Percentiles rank a stretch among this genome's conserved stretches.
These are phyloP conservation scores for Linnemannia zychae DNA, from an alignment of 192 early-diverging fungal genomes.

Conservation along the genomic window DNA sequence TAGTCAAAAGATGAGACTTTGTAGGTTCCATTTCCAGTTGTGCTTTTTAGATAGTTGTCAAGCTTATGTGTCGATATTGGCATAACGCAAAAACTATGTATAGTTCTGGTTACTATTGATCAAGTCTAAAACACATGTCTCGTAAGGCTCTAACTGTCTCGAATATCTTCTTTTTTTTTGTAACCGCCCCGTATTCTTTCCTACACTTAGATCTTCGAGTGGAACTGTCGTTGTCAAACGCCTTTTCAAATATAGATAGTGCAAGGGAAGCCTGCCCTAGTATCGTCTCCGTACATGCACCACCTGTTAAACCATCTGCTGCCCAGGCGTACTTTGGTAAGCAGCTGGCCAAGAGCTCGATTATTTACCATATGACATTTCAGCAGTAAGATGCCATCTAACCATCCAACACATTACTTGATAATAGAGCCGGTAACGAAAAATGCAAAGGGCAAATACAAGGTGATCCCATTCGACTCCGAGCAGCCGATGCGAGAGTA, in stretches of 20 bases:
- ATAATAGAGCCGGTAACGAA: slow-evolving; percentile 6
- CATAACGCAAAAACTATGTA: not conserved
- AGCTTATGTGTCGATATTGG: not conserved
- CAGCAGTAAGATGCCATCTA: not conserved
- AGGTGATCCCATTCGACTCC: slow-evolving; percentile 5
- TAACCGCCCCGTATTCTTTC: not conserved
- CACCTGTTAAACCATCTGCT: slow-evolving; percentile 29
- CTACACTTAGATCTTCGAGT: slow-evolving; percentile 31
- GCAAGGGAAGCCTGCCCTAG: slow-evolving; percentile 47
- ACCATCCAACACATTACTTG: not conserved
- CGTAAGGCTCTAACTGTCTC: not conserved
- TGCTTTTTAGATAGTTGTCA: not conserved
- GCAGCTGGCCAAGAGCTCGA: not conserved
- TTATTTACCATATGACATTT: not conserved
- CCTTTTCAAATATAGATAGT: slow-evolving; percentile 29
- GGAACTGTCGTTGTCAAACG: slow-evolving; percentile 42
- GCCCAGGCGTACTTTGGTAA: slow-evolving; percentile 39
- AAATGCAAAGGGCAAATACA: not conserved
- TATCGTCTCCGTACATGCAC: slow-evolving; percentile 15
- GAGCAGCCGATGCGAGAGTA: slow-evolving; percentile 25
- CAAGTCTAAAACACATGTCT: not conserved
- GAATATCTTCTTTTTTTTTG: not conserved
- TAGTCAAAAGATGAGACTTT: slow-evolving; percentile 48
- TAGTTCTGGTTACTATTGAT: not conserved
- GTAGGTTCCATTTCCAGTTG: slow-evolving; percentile 12